Conservation (phyloP, 345 rosid species). For the Chamaenerion angustifolium region DNA sequence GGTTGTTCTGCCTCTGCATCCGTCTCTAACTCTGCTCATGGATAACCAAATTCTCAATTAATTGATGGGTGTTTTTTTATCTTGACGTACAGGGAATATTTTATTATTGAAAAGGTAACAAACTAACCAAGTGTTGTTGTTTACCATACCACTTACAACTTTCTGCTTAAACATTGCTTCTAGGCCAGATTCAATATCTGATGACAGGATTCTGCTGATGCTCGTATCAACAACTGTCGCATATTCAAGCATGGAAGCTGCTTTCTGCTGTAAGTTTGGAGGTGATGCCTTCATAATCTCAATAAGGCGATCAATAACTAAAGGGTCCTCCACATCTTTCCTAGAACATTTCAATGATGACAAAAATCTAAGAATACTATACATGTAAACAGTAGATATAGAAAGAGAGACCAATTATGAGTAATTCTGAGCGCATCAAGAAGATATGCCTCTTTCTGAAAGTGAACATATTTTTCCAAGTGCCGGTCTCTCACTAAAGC, state of each 20-base stretch:
- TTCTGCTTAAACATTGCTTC: slow-evolving; percentile 46
- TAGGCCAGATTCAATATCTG: slow-evolving; percentile 42
- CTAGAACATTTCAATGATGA: slow-evolving; percentile 22
- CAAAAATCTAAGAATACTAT: slow-evolving; percentile 7
- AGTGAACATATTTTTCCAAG: too few relatives aligned
- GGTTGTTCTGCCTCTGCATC: slow-evolving; percentile 40
- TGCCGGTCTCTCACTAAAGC: too few relatives aligned
- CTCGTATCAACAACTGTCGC: slow-evolving; percentile 25
- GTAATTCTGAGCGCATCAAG: too few relatives aligned
- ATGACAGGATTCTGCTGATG: slow-evolving; percentile 29
- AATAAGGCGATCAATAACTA: slow-evolving; percentile 40
- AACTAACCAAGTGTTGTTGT: not conserved
- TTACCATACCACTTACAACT: slow-evolving; percentile 35
- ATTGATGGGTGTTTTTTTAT: too few relatives aligned
- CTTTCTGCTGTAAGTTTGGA: slow-evolving; percentile 49
- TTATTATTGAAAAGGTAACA: too few relatives aligned
- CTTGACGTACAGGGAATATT: too few relatives aligned
- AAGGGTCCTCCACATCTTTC: slow-evolving; percentile 32
- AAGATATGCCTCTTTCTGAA: too few relatives aligned
- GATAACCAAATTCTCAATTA: too few relatives aligned
- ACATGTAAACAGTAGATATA: not conserved
- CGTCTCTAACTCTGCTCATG: slow-evolving; percentile 29
- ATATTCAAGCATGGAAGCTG: slow-evolving; percentile 58
- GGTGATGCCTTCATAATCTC: slow-evolving; percentile 46
- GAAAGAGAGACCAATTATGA: too few relatives aligned